Evolutionary conservation across 345 rosid species (phyloP), one percentile per base, ranked within the genome.

Genomic region (Sapria himalayana): DNA sequence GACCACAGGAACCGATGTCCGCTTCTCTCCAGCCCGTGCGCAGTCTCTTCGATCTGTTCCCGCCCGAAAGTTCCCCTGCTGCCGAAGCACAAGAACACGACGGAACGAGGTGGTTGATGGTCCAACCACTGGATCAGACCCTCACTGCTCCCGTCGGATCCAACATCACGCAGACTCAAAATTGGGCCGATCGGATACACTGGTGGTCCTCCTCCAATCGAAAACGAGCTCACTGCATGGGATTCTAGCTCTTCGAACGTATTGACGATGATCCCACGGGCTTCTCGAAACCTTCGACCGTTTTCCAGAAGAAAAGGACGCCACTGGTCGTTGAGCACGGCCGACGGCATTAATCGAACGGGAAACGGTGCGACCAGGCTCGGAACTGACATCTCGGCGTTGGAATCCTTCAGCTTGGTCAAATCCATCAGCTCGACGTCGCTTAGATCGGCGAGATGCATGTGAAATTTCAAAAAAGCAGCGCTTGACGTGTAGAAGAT

Each of bases 31-130:
- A 74, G 34, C 33, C 78, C 71, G 0, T 42, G 0, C 4, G 78
- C 84, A 0, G 69, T 71, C 43, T 65, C 76, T 9, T 32, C 24
- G 32, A 71, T 5, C 47, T 74, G 73, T 10, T 50, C 15, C 19
- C 1, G 7, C 0, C 71, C 54, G 47, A 72, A 76, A 49, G 46
- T 52, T 8, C 81, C 81, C 39, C 58, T 39, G 51, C 78, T 77
- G n/a, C 82, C 79, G 25, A 73, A 77, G 47, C 76, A 69, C 0
- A 78, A 41, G 38, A 64, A 74, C 25, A 74, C 69, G 1, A 74
- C 69, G 29, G 67, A 59, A 25, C 35, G 38, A 10, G 52, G 53
- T 4, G 71, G 74, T 38, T 78, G 80, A 10, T 50, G 27, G 35
- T 74, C 61, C 0, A 74, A 64, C 84, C 77, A 74, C 1, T 7